Evolutionary conservation across 345 rosid genomes (phyloP).

Genomic region (Dipteronia dyeriana): DNA sequence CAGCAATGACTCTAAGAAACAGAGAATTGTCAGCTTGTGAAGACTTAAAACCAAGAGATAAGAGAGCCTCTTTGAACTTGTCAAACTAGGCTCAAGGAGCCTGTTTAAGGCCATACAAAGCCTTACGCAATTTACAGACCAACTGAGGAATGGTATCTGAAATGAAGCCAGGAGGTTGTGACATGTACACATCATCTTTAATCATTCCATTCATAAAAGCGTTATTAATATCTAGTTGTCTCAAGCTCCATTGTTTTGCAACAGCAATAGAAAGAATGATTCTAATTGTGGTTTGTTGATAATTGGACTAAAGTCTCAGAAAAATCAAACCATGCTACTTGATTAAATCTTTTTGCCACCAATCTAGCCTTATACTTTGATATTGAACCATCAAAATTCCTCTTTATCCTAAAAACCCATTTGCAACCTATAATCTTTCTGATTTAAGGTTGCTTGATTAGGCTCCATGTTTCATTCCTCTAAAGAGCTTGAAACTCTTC

Average conservation of each 20-base stretch:
- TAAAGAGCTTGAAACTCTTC: neutral
- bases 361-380: neutral
- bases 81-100: slow-evolving; percentile 3
- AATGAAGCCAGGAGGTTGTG: neutral
- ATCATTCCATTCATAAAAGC: neutral
- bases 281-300: neutral
- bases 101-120: neutral
- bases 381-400: neutral
- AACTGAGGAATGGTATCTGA: neutral
- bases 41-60: neutral
- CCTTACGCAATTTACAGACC: neutral
- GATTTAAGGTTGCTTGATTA: neutral
- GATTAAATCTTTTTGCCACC: neutral
- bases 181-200: neutral
- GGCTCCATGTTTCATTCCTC: neutral
- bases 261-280: neutral
- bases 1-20: neutral
- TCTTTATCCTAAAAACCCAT: neutral
- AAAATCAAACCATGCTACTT: neutral
- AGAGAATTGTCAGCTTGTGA: neutral
- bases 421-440: neutral
- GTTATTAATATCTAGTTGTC: neutral
- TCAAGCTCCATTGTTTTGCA: neutral
- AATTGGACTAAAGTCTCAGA: neutral
- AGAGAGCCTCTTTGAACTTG: neutral